Conservation (phyloP, 441 rosid species). For the Codiaeum variegatum region DNA sequence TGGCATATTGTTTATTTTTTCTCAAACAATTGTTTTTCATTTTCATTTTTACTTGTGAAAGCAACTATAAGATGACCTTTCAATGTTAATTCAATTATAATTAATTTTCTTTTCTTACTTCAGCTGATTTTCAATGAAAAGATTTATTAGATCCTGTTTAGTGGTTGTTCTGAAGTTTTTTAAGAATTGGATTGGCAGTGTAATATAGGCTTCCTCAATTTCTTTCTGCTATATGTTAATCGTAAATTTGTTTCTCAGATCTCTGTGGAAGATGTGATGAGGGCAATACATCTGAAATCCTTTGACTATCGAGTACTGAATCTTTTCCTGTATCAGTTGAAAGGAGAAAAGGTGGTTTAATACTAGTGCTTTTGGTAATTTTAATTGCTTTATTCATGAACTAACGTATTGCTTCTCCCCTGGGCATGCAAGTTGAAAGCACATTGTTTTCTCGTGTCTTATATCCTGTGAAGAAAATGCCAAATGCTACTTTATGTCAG, state of each 20-base stretch:
- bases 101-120: not conserved
- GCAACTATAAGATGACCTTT: not conserved
- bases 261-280: constrained; percentile 55
- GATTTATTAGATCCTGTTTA: not conserved
- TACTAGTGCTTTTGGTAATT: constrained; percentile 3
- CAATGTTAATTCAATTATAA: not conserved
- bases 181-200: not conserved
- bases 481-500: not conserved
- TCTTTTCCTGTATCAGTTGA: constrained; percentile 72
- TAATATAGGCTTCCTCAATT: not conserved
- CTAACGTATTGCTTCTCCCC: constrained; percentile 4
- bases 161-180: not conserved
- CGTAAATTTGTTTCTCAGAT: constrained; percentile 36
- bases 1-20: not conserved
- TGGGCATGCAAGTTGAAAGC: not conserved
- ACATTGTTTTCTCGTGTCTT: constrained; percentile 3
- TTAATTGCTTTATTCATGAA: not conserved
- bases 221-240: not conserved
- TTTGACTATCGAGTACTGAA: constrained; percentile 83
- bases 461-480: not conserved
- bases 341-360: constrained; percentile 59
- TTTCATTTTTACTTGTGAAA: not conserved
- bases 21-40: not conserved
- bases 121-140: not conserved
- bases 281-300: constrained; percentile 75